Base-by-base conservation (phyloP, 352 stramenopile species). In the Thalassiosira allenii region DNA sequence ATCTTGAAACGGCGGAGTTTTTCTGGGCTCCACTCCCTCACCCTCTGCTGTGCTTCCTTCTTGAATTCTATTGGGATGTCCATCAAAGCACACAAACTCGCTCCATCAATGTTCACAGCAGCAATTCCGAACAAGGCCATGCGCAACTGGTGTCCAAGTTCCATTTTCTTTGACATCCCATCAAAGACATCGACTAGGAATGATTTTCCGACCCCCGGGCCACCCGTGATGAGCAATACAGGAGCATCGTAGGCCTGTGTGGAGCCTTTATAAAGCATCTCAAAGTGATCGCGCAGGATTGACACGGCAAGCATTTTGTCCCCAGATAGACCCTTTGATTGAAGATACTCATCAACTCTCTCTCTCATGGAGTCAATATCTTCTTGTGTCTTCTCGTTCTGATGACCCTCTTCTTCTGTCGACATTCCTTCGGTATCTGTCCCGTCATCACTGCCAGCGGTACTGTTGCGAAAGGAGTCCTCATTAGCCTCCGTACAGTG, bases 1-100 rank as follows among this genome's bases (percentile, higher is more conserved):
- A 44, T 34, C 27, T 76, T 76, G 40, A 76, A 76, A 17, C 3
- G 3, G n/a, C n/a, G 4, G 20, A 76, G 25, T 25, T 59, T 54
- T 20, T 67, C 54, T 34, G 22, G 6, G 23, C 68, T 58, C 67
- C 67, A 76, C 23, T 23, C 5, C 25, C 32, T 37, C 12, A 66
- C 27, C 34, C 9, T 37, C n/a, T 58, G 14, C 29, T 68, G 32
- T 6, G 27, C 27, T 4, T 52, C 14, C 27, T 68, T 58, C 8
- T 68, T 43, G 9, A 56, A 58, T 47, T 68, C 53, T 20, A 27
- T 68, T 4, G 67, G 67, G 12, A 76, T 76, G 49, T 76, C 67
- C 54, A 66, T 59, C 2, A 67, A 17, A 40, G 53, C 25, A 47
- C 22, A 37, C 34, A 68, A n/a, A 17, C 14, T 76, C 40, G 22